Evolutionary conservation across 2,329 filamentous ascomycete genomes (phyloP).

Genomic region (Sporothrix variecibatus): DNA sequence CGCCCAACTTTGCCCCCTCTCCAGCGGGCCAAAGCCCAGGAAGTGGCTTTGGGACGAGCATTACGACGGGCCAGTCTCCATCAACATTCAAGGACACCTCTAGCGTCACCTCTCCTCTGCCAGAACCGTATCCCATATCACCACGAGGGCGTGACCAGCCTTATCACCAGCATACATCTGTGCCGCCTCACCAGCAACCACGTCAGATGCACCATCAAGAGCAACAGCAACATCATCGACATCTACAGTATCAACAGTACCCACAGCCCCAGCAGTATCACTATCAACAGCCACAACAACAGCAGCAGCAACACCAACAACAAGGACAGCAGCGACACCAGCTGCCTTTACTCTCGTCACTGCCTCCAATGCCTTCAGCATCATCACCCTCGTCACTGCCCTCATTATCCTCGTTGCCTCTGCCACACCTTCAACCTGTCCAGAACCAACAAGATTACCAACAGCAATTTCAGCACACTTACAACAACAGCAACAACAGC

Average conservation of each 20-base stretch:
- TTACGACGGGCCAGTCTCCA: background rate
- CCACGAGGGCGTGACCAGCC: background rate
- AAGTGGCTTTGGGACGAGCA: background rate
- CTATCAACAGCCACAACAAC: background rate
- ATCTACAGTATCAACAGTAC: background rate
- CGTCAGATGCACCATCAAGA: background rate
- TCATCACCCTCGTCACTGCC: background rate
- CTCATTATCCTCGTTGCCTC: background rate
- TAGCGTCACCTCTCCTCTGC: background rate
- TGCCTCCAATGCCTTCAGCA: background rate
- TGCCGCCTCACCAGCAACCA: background rate
- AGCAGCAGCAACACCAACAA: background rate
- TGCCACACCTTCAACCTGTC: background rate
- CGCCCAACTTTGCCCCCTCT: conserved; percentile 33
- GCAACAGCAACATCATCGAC: background rate
- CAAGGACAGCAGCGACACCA: background rate
- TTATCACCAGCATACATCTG: background rate
- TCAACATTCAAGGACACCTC: background rate
- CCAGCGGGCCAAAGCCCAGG: background rate
- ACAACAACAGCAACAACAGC: background rate
- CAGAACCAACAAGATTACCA: conserved; percentile 7
- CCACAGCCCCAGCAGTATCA: background rate
- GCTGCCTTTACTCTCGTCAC: background rate
- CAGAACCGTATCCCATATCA: background rate
- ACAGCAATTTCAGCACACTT: background rate